Percentiles rank a stretch among this genome's conserved stretches.
Evolutionary conservation across 306 rosid genomes (phyloP).

Genomic region (Cucurbita ficifolia): DNA sequence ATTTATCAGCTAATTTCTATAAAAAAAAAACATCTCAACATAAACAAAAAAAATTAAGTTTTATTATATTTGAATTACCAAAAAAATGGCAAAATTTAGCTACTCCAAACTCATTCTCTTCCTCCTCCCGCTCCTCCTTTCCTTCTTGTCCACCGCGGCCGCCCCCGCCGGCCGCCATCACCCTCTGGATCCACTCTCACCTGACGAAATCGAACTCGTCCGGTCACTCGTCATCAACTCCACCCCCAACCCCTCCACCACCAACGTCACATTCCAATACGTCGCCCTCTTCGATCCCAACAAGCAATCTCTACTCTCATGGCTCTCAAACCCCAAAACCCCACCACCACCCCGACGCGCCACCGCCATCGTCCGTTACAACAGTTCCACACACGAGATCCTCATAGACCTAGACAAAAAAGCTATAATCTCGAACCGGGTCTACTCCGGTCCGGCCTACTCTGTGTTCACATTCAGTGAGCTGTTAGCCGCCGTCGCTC

Average conservation of each 20-base stretch:
- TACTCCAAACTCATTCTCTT: background rate
- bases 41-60: too few species aligned
- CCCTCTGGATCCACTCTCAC: conserved; percentile 37
- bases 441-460: conserved; percentile 26
- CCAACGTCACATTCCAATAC: conserved; percentile 28
- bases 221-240: conserved; percentile 18
- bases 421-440: conserved; percentile 14
- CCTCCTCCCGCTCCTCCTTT: background rate
- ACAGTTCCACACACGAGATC: conserved; percentile 28
- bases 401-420: conserved; percentile 15
- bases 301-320: conserved; percentile 24
- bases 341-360: conserved; percentile 29
- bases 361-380: conserved; percentile 20
- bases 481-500: background rate
- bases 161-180: conserved; percentile 4
- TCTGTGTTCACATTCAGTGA: conserved; percentile 19
- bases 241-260: background rate
- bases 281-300: conserved; percentile 41
- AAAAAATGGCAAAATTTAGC: background rate
- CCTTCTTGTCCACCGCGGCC: background rate
- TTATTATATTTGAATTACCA: too few species aligned
- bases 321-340: conserved; percentile 19
- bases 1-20: too few species aligned
- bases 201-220: conserved; percentile 14
- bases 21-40: too few species aligned